Conservation (phyloP, 2,329 filamentous ascomycete species). For the Falciphora oryzae region DNA sequence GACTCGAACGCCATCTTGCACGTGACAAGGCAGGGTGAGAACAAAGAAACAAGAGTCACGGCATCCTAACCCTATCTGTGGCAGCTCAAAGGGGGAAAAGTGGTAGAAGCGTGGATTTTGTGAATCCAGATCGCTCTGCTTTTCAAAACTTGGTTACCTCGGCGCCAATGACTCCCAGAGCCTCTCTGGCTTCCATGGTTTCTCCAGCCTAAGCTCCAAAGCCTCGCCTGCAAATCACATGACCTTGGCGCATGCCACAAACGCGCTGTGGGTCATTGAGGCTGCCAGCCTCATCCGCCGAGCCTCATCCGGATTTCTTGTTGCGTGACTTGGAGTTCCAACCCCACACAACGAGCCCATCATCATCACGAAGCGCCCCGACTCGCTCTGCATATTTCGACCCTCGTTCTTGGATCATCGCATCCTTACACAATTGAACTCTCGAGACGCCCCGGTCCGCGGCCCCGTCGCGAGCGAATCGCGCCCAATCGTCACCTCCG, state of each 20-base stretch:
- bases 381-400: neutral
- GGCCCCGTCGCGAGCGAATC: neutral
- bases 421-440: neutral
- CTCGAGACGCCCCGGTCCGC: neutral
- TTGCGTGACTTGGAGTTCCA: constrained; percentile 8
- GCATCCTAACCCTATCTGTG: neutral
- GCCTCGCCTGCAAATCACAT: neutral
- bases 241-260: neutral
- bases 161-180: neutral
- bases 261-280: neutral
- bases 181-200: neutral
- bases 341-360: constrained; percentile 9
- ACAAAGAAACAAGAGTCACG: neutral
- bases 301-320: constrained; percentile 1
- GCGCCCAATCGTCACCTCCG: neutral
- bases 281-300: neutral
- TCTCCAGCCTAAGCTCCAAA: neutral
- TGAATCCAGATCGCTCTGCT: neutral
- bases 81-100: neutral
- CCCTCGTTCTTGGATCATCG: constrained; percentile 8
- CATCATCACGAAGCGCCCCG: constrained; percentile 1
- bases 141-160: neutral
- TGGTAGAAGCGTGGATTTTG: neutral
- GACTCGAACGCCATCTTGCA: neutral
- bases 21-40: neutral